Conservation (phyloP, 441 rosid genomes). For the Gossypium trilobum region DNA sequence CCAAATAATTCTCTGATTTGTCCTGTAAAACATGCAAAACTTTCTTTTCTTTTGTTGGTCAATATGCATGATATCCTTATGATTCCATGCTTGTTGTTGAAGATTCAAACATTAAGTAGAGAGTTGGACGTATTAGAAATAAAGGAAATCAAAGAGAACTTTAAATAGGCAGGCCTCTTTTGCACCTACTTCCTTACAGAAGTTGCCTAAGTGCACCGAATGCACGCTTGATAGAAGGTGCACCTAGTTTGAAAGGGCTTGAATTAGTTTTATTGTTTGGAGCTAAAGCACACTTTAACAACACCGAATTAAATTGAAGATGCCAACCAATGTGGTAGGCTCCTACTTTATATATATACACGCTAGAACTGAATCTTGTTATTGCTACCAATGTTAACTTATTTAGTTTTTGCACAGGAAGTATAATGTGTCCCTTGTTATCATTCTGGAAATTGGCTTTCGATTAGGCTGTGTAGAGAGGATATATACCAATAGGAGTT, state of each 20-base stretch:
- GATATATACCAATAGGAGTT: not conserved
- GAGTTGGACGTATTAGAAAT: not conserved
- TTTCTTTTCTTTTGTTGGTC: not conserved
- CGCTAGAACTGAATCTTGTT: not conserved
- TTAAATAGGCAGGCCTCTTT: not conserved
- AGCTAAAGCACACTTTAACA: not conserved
- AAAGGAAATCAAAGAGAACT: not conserved
- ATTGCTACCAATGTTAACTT: not conserved
- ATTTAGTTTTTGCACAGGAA: not conserved
- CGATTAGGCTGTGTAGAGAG: not conserved
- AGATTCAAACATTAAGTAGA: not conserved
- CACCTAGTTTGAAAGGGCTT: not conserved
- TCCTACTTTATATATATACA: not conserved
- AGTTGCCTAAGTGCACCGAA: not conserved
- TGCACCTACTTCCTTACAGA: not conserved
- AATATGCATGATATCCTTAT: slow-evolving; percentile 2
- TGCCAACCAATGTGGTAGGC: not conserved
- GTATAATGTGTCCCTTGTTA: not conserved
- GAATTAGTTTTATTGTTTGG: not conserved
- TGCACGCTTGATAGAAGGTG: not conserved
- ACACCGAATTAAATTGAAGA: not conserved
- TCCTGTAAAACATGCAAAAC: not conserved
- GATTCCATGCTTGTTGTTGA: not conserved
- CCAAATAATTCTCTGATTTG: not conserved
- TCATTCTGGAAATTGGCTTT: not conserved